phyloP scores from a whole-genome alignment of 345 rosid genomes.

The Heritiera littoralis region DNA sequence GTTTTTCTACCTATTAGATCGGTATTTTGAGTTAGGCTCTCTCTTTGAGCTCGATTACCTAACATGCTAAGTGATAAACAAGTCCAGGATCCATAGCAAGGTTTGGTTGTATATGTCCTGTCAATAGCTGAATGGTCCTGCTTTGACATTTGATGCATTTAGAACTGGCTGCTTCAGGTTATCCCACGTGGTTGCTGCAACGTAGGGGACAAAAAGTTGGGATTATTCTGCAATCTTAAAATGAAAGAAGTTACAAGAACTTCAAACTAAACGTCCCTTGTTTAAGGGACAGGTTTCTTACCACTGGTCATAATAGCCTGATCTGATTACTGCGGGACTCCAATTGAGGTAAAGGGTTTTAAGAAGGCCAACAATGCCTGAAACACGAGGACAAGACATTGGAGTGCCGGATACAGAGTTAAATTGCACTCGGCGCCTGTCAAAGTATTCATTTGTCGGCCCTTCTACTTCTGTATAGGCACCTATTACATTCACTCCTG shows the following conservation, averaged over 20 bases:
- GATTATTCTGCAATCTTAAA: not conserved
- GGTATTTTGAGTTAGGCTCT: too few relatives aligned
- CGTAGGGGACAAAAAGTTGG: not conserved
- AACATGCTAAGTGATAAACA: slow-evolving; percentile 51
- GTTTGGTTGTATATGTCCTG: slow-evolving; percentile 86
- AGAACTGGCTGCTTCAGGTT: slow-evolving; percentile 48
- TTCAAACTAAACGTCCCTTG: not conserved
- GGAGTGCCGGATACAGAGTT: slow-evolving; percentile 68
- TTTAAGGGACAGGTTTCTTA: too few relatives aligned
- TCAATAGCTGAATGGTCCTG: slow-evolving; percentile 75
- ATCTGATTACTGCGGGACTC: slow-evolving; percentile 82
- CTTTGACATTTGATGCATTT: slow-evolving; percentile 40
- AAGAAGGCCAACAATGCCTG: slow-evolving; percentile 77
- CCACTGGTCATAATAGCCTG: slow-evolving; percentile 54
- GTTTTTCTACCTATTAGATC: too few relatives aligned
- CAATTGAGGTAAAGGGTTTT: slow-evolving; percentile 68
- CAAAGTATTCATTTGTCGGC: slow-evolving; percentile 53
- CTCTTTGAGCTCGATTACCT: too few relatives aligned
- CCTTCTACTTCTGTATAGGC: slow-evolving; percentile 58
- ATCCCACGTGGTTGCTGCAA: slow-evolving; percentile 57
- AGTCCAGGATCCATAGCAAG: slow-evolving; percentile 78
- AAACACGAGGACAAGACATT: slow-evolving; percentile 87
- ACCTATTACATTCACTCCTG: slow-evolving; percentile 80
- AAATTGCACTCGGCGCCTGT: slow-evolving; percentile 54
- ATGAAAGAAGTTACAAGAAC: not conserved